phyloP scores from a whole-genome alignment of 2,329 filamentous ascomycete species.

The Trichoderma semiorbis region DNA sequence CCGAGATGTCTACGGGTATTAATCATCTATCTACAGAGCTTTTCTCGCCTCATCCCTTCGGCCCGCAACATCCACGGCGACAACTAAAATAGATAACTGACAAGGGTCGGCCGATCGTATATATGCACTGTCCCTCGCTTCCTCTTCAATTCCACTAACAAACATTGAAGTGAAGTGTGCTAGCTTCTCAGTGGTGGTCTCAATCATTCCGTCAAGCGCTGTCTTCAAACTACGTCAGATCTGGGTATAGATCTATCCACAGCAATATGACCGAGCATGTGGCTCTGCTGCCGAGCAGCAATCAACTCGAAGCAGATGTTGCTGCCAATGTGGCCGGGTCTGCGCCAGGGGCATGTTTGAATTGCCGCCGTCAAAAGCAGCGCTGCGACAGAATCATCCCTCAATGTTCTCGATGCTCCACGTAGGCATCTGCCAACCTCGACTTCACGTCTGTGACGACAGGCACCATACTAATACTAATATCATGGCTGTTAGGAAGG shows the following conservation, averaged over 20 bases:
- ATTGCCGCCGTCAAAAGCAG: constrained; percentile 3
- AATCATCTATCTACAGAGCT: neutral
- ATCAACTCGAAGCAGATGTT: neutral
- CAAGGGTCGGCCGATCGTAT: constrained; percentile 4
- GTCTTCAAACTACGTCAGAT: neutral
- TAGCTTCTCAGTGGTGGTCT: neutral
- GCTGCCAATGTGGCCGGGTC: neutral
- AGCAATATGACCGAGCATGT: neutral
- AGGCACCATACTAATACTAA: neutral
- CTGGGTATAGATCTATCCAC: neutral
- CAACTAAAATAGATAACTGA: neutral
- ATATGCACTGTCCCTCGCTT: neutral
- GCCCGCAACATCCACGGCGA: neutral
- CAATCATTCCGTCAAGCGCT: neutral
- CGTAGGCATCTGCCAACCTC: neutral
- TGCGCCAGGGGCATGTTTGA: neutral
- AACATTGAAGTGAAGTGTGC: neutral
- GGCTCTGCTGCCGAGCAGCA: neutral
- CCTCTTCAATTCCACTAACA: neutral
- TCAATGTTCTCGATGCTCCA: neutral
- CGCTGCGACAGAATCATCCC: constrained; percentile 2
- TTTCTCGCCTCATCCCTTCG: neutral
- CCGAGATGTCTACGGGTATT: neutral
- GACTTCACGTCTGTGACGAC: too few relatives aligned
- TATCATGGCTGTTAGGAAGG: neutral